Evolutionary conservation across 1,139 yeast genomes (phyloP), one percentile per base, ranked within the genome.

Genomic region (Saccharomyces uvarum): DNA sequence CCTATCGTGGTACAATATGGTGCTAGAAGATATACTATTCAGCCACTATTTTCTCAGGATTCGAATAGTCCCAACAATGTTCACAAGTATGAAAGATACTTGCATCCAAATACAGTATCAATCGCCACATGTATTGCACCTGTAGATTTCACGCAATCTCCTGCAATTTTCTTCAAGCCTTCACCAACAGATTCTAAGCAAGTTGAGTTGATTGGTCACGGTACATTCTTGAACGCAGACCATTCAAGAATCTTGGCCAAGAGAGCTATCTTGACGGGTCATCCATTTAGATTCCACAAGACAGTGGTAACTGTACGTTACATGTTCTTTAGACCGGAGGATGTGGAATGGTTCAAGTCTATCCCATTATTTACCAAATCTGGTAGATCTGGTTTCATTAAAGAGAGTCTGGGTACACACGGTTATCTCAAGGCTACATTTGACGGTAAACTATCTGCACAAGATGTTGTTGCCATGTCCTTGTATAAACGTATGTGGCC

Each of bases 351-450:
- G 83, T 95, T 87, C 78, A 88, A 88, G 75, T 86, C 95, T 4
- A 86, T 95, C 62, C 98, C 98, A 46, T 75, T 95, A 60, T 93
- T 89, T 71, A 91, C 98, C 50, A 89, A 88, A 70, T 79, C 84
- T 63, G 99, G 99, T 52, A 83, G 97, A 70, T 78, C 90, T 46
- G 99, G 99, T 55, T 87, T 86, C 70, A 89, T 95, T 70, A 91
- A 89, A 72, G 98, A 93, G 70, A 82, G 91, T 69, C 79, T 95
- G 74, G 99, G 99, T 74, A 95, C 99, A 2, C 99, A 95, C 71
- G 99, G 99, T 60, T 89, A 93, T 74, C 91, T 86, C 79, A 95
- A 95, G 75, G 97, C 97, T 24, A 87, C 88, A 21, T 95, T 95
- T 67, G 98, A 95, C 69, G 95, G 95, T 55, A 88, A 85, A 66